Base-by-base conservation (phyloP, 2,329 filamentous ascomycete species). In the Calycina marina region DNA sequence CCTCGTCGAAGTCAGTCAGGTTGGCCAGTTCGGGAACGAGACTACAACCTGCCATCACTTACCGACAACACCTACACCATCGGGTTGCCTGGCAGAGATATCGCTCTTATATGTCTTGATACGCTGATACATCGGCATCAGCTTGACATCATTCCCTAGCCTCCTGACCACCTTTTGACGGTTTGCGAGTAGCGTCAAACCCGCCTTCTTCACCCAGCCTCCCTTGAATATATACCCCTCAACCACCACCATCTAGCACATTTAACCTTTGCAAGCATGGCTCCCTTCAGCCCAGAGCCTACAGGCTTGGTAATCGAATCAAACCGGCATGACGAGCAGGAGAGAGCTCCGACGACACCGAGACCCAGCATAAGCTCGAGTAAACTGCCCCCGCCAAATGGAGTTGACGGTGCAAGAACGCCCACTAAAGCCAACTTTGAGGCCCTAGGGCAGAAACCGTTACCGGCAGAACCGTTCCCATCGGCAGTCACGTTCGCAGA, bases 221-320 rank as follows among this genome's bases (percentile, higher is more conserved):
- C 40, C 37, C 38, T 30, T 41, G 42, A 39, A 46, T 39, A 44
- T 26, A 27, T 36, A 38, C 36, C 40, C 13, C 31, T 18, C 17
- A 18, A n/a, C 20, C 28, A 31, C 29, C 14, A 15, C 29, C 16
- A 10, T 22, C 28, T 24, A 13, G 32, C 31, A 28, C 31, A 28
- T 32, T 13, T 25, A 28, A 16, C 30, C 30, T 16, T 29, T 26
- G 51, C 41, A 47, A 61, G 51, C 47, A 71, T 73, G 67, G 61
- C 69, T 43, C 58, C 64, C 37, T 76, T 77, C 51, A 61, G 65
- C 49, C 64, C 72, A 40, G 69, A 75, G 50, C 76, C 75, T 54
- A 65, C 63, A 39, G 63, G 61, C 36, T 56, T 69, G 34, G 53
- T 60, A 32, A 55, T 60, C 38, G 57, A 58, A 31, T 51, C 58